phyloP scores from a whole-genome alignment of 257 asterid species.

The Sherardia arvensis region DNA sequence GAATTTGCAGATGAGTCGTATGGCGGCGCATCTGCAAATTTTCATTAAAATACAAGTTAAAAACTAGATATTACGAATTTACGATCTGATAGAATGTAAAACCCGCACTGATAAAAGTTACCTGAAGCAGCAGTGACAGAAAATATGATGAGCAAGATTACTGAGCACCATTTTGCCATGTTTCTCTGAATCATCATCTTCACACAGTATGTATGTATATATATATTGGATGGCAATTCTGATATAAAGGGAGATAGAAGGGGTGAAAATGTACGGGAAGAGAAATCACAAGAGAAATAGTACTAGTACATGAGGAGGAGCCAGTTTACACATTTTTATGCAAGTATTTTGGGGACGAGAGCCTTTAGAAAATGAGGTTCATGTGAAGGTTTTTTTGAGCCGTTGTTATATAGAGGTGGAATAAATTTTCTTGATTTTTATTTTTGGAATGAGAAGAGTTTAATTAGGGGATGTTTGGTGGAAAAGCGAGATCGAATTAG shows the following conservation, averaged over 20 bases:
- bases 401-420: background rate
- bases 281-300: conserved; percentile 44
- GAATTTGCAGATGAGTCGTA: conserved; percentile 76
- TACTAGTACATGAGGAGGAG: conserved; percentile 3
- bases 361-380: background rate
- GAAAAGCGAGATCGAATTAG: no score
- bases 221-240: background rate
- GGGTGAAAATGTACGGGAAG: background rate
- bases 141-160: conserved; percentile 14
- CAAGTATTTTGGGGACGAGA: background rate
- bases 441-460: background rate
- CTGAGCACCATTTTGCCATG: conserved; percentile 11
- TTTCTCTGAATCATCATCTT: background rate
- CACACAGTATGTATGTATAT: background rate
- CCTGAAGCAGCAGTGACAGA: conserved; percentile 27
- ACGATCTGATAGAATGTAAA: no score
- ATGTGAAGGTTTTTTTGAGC: background rate
- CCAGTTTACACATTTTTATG: conserved; percentile 14
- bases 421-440: background rate
- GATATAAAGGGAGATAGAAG: background rate
- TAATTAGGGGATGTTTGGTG: no score
- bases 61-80: background rate
- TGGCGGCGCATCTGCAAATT: conserved; percentile 67
- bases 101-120: no score
- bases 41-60: background rate